These are phyloP conservation scores for Sporothrix inflata DNA, from an alignment of 2,329 filamentous ascomycete species.

Conservation along the genomic window DNA sequence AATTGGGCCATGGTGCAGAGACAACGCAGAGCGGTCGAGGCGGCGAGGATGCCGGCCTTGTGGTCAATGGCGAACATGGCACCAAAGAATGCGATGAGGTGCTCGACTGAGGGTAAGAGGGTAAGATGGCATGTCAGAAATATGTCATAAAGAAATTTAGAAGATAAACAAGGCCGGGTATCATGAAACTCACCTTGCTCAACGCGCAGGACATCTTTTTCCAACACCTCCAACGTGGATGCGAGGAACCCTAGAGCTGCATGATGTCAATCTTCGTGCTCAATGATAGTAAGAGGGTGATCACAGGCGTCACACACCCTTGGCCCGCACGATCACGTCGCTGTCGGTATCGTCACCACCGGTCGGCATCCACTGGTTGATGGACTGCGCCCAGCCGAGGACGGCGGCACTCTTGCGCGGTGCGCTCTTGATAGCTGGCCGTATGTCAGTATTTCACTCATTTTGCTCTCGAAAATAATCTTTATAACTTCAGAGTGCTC, in stretches of 20 bases:
- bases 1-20: slow-evolving; percentile 57
- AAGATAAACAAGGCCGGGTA: background rate
- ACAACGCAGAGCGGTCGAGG: slow-evolving; percentile 55
- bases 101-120: slow-evolving; percentile 37
- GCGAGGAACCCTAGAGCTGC: slow-evolving; percentile 61
- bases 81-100: slow-evolving; percentile 56
- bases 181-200: slow-evolving; percentile 50
- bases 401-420: slow-evolving; percentile 35
- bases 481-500: background rate
- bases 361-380: slow-evolving; percentile 45
- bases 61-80: slow-evolving; percentile 63
- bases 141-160: background rate
- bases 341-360: slow-evolving; percentile 37
- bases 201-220: slow-evolving; percentile 49
- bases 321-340: slow-evolving; percentile 58
- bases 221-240: slow-evolving; percentile 54
- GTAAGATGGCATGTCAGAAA: background rate
- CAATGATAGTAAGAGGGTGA: background rate
- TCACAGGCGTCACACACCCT: slow-evolving; percentile 43
- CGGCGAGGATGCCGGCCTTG: slow-evolving; percentile 60
- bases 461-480: too few species aligned
- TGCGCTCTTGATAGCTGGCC: slow-evolving; percentile 33
- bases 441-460: background rate
- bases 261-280: background rate
- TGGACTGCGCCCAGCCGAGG: slow-evolving; percentile 36